phyloP scores from a whole-genome alignment of 2,329 filamentous ascomycete genomes.

The Dactylellina haptotyla region DNA sequence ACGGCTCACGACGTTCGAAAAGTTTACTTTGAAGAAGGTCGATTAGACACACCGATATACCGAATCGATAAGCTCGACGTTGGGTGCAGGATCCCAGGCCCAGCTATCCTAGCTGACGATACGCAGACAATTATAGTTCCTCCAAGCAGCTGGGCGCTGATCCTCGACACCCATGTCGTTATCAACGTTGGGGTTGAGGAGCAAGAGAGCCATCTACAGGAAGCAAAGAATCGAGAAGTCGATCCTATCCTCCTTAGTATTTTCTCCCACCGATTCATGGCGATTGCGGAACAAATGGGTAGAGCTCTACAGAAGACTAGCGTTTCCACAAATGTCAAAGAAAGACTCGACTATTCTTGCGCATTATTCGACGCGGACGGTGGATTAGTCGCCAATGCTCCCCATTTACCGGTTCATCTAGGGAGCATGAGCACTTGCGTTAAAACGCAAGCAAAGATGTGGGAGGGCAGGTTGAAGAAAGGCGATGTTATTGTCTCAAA shows the following conservation, averaged over 20 bases:
- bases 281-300: slow-evolving; percentile 86
- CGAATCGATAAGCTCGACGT: slow-evolving; percentile 78
- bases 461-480: slow-evolving; percentile 78
- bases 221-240: slow-evolving; percentile 63
- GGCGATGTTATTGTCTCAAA: slow-evolving; percentile 87
- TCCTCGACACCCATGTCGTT: slow-evolving; percentile 87
- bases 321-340: slow-evolving; percentile 82
- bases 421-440: slow-evolving; percentile 89
- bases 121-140: slow-evolving; percentile 93
- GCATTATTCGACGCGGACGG: slow-evolving; percentile 81
- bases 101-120: slow-evolving; percentile 85
- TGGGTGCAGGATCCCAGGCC: slow-evolving; percentile 78
- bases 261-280: slow-evolving; percentile 85
- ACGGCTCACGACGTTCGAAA: slow-evolving; percentile 71
- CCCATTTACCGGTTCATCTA: slow-evolving; percentile 82
- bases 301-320: slow-evolving; percentile 80
- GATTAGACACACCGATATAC: slow-evolving; percentile 81
- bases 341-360: slow-evolving; percentile 83
- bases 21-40: slow-evolving; percentile 86
- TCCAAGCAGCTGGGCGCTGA: slow-evolving; percentile 77
- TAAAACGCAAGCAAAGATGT: slow-evolving; percentile 79
- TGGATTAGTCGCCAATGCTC: slow-evolving; percentile 80
- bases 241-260: slow-evolving; percentile 82
- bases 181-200: slow-evolving; percentile 76
- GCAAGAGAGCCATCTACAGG: slow-evolving; percentile 46